Base-by-base conservation (phyloP, 2,329 filamentous ascomycete genomes). In the Cytospora paraplurivora region DNA sequence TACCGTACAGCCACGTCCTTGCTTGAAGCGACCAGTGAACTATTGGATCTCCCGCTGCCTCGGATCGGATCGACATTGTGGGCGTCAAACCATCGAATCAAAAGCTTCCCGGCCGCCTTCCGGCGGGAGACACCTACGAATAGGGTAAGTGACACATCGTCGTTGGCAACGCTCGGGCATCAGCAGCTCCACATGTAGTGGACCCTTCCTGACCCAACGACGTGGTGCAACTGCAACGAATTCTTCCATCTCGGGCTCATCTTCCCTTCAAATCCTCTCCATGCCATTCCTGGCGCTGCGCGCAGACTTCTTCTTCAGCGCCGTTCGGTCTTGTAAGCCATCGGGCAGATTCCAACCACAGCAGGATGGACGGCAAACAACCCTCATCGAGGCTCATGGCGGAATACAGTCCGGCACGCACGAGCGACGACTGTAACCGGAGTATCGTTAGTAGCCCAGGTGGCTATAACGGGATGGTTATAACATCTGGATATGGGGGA, bases 11-110 rank as follows among this genome's bases (percentile, higher is more conserved):
- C 27, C 27, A 27, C 27, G 27, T 27, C 4, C 27, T 27, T 27
- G 27, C 2, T 3, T 27, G 27, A 27, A 27, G 27, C 41, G 41
- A 44, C 41, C 41, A 44, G 17, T 44, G 15, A 44, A 44, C 4
- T 27, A 2, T 27, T 27, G 27, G 27, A 27, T 3, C 27, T 27
- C 27, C 27, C 27, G 27, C 27, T 27, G 27, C 27, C 4, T 27
- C 27, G 27, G 27, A 27, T 27, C 27, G 37, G 58, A 54, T 60
- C 58, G 58, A 60, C 58, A n/a, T 35, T 53, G 37, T 38, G 49
- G 27, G 50, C 37, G 35, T 60, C 50, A 60, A 53, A 32, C 27
- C 27, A 21, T n/a, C 58, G 50, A 60, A 60, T 60, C 58, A 54
- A 54, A 15, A 27, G 50, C 58, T 15, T 17, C 32, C 12, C 19